Evolutionary conservation across 2,329 filamentous ascomycete species (phyloP).

Genomic region (Calonectria pseudoturangicola): DNA sequence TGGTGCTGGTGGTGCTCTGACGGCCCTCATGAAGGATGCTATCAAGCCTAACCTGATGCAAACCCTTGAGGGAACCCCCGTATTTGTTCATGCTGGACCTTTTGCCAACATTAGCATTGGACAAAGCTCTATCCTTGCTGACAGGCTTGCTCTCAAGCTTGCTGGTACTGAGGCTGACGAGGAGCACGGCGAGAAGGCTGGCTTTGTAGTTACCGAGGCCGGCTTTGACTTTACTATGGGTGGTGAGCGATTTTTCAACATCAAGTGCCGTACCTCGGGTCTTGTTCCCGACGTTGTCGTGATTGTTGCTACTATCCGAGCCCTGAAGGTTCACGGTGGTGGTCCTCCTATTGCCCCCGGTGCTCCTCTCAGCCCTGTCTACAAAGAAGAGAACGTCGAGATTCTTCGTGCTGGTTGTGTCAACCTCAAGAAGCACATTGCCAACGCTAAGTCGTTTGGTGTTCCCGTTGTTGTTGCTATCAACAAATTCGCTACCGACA

Average conservation of each 20-base stretch:
- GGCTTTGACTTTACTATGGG: slow-evolving; percentile 99
- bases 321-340: slow-evolving; percentile 96
- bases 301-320: slow-evolving; percentile 95
- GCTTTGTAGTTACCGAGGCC: slow-evolving; percentile 96
- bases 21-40: slow-evolving; percentile 96
- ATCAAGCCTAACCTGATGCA: slow-evolving; percentile 99
- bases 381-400: slow-evolving; percentile 95
- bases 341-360: slow-evolving; percentile 95
- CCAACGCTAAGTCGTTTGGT: slow-evolving; percentile 91
- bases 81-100: slow-evolving; percentile 97
- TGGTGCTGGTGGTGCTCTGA: slow-evolving; percentile 92
- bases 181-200: slow-evolving; percentile 86
- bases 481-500: slow-evolving; percentile 97
- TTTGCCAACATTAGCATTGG: slow-evolving; percentile 99
- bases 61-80: slow-evolving; percentile 95
- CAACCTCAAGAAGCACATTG: slow-evolving; percentile 96
- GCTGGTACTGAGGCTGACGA: slow-evolving; percentile 95
- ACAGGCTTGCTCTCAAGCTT: slow-evolving; percentile 96
- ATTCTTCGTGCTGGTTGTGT: slow-evolving; percentile 92
- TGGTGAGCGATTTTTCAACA: slow-evolving; percentile 99
- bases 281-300: slow-evolving; percentile 95
- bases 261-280: slow-evolving; percentile 97
- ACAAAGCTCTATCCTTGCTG: slow-evolving; percentile 94
- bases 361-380: slow-evolving; percentile 88
- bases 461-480: slow-evolving; percentile 97